Evolutionary conservation across 306 rosid genomes (phyloP).

Genomic region (Urtica urens): DNA sequence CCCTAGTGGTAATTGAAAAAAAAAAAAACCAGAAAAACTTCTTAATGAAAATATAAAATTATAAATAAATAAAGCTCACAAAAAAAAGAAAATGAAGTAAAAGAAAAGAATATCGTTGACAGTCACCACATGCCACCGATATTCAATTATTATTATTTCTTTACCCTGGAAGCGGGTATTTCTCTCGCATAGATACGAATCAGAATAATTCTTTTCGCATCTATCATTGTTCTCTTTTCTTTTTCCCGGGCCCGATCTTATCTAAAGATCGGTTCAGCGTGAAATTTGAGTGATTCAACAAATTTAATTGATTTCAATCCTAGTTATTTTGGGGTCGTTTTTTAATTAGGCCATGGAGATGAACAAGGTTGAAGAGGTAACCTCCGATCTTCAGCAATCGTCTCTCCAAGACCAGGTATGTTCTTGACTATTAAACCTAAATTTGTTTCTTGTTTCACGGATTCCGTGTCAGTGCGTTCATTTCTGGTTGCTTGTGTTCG

Average conservation of each 20-base stretch:
- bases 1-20: no score
- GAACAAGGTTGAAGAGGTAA: slow-evolving; percentile 16
- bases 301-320: background rate
- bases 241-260: background rate
- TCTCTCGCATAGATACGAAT: slow-evolving; percentile 7
- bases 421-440: background rate
- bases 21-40: no score
- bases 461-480: background rate
- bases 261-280: background rate
- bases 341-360: slow-evolving; percentile 25
- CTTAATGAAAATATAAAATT: no score
- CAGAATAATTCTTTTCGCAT: slow-evolving; percentile 35
- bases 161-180: slow-evolving; percentile 3
- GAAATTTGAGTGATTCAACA: background rate
- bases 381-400: slow-evolving; percentile 1
- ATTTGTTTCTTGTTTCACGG: background rate
- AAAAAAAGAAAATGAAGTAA: no score
- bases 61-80: no score
- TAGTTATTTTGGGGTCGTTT: slow-evolving; percentile 28
- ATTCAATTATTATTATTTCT: no score
- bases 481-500: background rate
- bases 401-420: slow-evolving; percentile 28
- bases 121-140: no score
- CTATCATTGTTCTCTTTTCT: background rate
- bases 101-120: no score